A percentile compares a stretch with the other conserved stretches of the same genome.
These are phyloP conservation scores for Gillenia trifoliata DNA, from an alignment of 306 rosid species.

Conservation along the genomic window DNA sequence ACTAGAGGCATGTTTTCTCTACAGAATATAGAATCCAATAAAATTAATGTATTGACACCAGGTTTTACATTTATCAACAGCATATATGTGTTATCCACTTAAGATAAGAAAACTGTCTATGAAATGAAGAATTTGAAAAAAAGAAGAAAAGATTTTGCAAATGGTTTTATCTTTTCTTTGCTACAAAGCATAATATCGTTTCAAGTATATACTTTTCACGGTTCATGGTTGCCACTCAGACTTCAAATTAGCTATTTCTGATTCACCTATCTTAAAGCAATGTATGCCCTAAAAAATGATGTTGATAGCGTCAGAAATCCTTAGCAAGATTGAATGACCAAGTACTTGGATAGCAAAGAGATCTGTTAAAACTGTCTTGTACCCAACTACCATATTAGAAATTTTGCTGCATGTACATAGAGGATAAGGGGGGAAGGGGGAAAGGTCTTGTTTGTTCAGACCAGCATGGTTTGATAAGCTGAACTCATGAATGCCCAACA, in stretches of 20 bases:
- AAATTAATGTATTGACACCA: slow-evolving; percentile 7
- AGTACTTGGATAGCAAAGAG: not conserved
- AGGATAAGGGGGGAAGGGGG: not conserved
- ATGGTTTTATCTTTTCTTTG: not conserved
- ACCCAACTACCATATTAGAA: not conserved
- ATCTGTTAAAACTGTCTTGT: not conserved
- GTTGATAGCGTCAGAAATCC: not conserved
- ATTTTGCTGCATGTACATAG: not conserved
- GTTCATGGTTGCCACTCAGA: not conserved
- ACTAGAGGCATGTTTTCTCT: slow-evolving; percentile 68
- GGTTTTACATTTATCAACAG: not conserved
- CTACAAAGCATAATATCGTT: not conserved
- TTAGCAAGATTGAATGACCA: not conserved
- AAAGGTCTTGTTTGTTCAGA: not conserved
- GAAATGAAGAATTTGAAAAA: not conserved
- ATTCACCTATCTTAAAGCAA: not conserved
- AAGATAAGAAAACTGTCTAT: not conserved
- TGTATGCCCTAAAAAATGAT: not conserved
- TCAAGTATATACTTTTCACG: not conserved
- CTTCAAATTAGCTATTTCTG: not conserved
- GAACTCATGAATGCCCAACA: slow-evolving; percentile 32
- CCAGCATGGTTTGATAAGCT: not conserved
- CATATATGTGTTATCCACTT: not conserved
- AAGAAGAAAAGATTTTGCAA: not conserved
- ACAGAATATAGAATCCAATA: slow-evolving; percentile 1